A percentile compares a stretch with the other conserved stretches of the same genome.
phyloP scores from a whole-genome alignment of 2,329 filamentous ascomycete genomes.

The Exophiala dermatitidis region DNA sequence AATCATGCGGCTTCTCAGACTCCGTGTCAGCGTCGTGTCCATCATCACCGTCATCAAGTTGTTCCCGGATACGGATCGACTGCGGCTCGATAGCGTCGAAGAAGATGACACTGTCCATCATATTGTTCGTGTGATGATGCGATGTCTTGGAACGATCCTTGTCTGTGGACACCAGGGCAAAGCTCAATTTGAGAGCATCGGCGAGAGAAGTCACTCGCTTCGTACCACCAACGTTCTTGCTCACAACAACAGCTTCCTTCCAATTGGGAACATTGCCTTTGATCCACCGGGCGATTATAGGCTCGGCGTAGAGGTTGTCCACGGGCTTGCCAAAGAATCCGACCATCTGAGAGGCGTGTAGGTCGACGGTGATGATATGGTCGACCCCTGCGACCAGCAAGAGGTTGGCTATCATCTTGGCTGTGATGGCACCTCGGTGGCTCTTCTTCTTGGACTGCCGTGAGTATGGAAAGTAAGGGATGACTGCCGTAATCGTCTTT shows the following conservation, averaged over 20 bases:
- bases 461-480: slow-evolving; percentile 75
- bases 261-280: slow-evolving; percentile 73
- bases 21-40: slow-evolving; percentile 29
- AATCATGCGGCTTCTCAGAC: slow-evolving; percentile 28
- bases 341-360: slow-evolving; percentile 98
- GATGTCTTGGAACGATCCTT: slow-evolving; percentile 42
- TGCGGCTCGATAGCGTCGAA: slow-evolving; percentile 54
- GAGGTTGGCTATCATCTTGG: slow-evolving; percentile 92
- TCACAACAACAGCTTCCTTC: slow-evolving; percentile 89
- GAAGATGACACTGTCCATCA: slow-evolving; percentile 73
- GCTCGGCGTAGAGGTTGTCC: slow-evolving; percentile 94
- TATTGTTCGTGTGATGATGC: slow-evolving; percentile 45
- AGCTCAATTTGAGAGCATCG: slow-evolving; percentile 93
- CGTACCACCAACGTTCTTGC: slow-evolving; percentile 94
- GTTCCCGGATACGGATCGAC: slow-evolving; percentile 18
- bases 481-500: slow-evolving; percentile 37
- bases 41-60: slow-evolving; percentile 19
- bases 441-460: slow-evolving; percentile 99
- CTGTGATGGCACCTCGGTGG: slow-evolving; percentile 90
- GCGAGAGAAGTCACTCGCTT: slow-evolving; percentile 95
- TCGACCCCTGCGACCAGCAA: slow-evolving; percentile 89
- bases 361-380: slow-evolving; percentile 94
- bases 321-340: slow-evolving; percentile 98
- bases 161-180: slow-evolving; percentile 90
- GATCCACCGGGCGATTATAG: slow-evolving; percentile 92